Evolutionary conservation across 1,284 basidiomycete genomes (phyloP).

Genomic region (Moniliophthora roreri): DNA sequence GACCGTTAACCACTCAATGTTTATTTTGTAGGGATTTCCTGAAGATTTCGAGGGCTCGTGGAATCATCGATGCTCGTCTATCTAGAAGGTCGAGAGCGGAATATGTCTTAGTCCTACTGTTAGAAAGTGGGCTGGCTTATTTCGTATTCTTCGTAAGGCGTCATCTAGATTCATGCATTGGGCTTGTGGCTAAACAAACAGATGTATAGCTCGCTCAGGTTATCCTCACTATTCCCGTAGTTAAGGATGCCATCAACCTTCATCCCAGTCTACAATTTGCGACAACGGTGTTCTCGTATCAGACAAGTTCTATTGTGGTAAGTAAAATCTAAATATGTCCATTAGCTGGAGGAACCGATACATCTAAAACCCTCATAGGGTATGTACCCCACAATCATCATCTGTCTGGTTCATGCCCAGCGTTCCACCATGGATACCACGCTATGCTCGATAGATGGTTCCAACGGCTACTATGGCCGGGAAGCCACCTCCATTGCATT

Average conservation of each 20-base stretch:
- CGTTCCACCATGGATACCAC: neutral
- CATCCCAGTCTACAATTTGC: slow-evolving; percentile 1
- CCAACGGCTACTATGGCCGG: no score
- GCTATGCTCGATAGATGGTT: no score
- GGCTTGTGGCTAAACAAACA: no score
- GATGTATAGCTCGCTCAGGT: neutral
- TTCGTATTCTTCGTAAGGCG: slow-evolving; percentile 13
- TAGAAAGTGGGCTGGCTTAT: slow-evolving; percentile 10
- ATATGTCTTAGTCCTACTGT: slow-evolving; percentile 3
- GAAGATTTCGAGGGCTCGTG: neutral
- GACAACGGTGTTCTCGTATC: slow-evolving; percentile 3
- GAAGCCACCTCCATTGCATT: neutral
- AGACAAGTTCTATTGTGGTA: neutral
- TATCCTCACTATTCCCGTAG: neutral
- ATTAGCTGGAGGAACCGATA: no score
- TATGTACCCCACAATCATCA: slow-evolving; percentile 8
- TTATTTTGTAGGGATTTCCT: neutral
- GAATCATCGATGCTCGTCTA: neutral
- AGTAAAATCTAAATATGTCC: neutral
- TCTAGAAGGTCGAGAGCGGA: neutral
- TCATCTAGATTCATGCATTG: neutral
- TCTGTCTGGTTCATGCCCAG: neutral
- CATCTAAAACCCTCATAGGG: neutral
- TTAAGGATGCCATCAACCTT: neutral
- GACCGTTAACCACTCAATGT: no score